phyloP scores from a whole-genome alignment of 441 rosid genomes.

The Pelargonium citronellum region DNA sequence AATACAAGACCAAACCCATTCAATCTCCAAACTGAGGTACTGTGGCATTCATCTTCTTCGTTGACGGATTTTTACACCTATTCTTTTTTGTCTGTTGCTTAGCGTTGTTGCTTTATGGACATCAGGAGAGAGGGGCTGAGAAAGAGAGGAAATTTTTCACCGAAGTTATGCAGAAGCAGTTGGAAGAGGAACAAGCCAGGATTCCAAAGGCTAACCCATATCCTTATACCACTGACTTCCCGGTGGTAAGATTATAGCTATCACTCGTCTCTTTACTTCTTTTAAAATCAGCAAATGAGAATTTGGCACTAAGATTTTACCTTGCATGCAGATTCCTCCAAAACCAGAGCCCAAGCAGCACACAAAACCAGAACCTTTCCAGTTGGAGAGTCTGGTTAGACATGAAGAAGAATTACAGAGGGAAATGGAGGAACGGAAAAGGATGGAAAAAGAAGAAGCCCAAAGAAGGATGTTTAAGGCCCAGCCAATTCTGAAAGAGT shows the following conservation, averaged over 20 bases:
- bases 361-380: slow-evolving; percentile 84
- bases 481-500: slow-evolving; percentile 73
- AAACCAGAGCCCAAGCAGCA: slow-evolving; percentile 80
- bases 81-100: slow-evolving; percentile 10
- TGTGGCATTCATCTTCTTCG: slow-evolving; percentile 5
- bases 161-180: slow-evolving; percentile 53
- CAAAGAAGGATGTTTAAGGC: slow-evolving; percentile 72
- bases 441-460: slow-evolving; percentile 70
- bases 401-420: slow-evolving; percentile 85
- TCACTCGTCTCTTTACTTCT: background rate
- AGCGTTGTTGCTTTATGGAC: slow-evolving; percentile 1
- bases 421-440: slow-evolving; percentile 71
- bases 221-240: slow-evolving; percentile 93
- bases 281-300: background rate
- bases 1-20: slow-evolving; percentile 82
- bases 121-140: slow-evolving; percentile 89
- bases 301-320: background rate
- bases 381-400: slow-evolving; percentile 73
- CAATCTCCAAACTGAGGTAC: slow-evolving; percentile 83
- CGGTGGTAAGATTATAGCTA: slow-evolving; percentile 53
- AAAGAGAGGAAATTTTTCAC: slow-evolving; percentile 61
- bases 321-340: slow-evolving; percentile 50
- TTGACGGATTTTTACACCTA: slow-evolving; percentile 4
- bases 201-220: slow-evolving; percentile 80
- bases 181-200: slow-evolving; percentile 71